Evolutionary conservation across 345 rosid species (phyloP).

Genomic region (Citrus maxima): DNA sequence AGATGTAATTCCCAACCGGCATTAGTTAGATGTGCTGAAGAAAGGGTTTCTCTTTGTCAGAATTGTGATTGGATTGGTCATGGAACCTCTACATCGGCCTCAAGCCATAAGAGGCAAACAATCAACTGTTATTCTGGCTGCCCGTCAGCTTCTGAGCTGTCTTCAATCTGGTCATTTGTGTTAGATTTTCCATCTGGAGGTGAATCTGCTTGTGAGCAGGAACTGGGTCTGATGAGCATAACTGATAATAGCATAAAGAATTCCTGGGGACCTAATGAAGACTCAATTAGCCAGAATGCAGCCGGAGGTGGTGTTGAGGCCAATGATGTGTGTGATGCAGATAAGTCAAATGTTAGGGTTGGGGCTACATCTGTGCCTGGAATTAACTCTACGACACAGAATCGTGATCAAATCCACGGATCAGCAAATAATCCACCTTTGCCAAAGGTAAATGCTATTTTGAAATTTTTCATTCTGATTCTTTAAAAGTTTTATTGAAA

Average conservation of each 20-base stretch:
- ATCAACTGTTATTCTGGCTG: constrained; percentile 86
- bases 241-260: constrained; percentile 36
- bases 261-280: constrained; percentile 36
- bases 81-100: constrained; percentile 46
- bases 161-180: constrained; percentile 85
- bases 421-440: constrained; percentile 34
- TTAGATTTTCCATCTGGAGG: constrained; percentile 43
- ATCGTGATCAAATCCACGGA: constrained; percentile 36
- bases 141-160: constrained; percentile 84
- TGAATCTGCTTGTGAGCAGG: constrained; percentile 71
- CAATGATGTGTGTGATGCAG: constrained; percentile 14
- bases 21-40: constrained; percentile 70
- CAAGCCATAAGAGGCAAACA: constrained; percentile 69
- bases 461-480: neutral
- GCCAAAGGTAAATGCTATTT: constrained; percentile 49
- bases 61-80: constrained; percentile 91
- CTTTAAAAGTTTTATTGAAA: neutral
- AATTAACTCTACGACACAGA: constrained; percentile 33
- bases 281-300: constrained; percentile 25
- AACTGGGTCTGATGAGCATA: constrained; percentile 84
- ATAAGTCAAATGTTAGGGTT: constrained; percentile 33
- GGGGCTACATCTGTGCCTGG: constrained; percentile 45
- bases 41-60: constrained; percentile 88
- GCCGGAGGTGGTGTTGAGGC: constrained; percentile 29
- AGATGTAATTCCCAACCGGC: constrained; percentile 91